Conservation (phyloP, 768 basidiomycete species). For the Galerina marginata region DNA sequence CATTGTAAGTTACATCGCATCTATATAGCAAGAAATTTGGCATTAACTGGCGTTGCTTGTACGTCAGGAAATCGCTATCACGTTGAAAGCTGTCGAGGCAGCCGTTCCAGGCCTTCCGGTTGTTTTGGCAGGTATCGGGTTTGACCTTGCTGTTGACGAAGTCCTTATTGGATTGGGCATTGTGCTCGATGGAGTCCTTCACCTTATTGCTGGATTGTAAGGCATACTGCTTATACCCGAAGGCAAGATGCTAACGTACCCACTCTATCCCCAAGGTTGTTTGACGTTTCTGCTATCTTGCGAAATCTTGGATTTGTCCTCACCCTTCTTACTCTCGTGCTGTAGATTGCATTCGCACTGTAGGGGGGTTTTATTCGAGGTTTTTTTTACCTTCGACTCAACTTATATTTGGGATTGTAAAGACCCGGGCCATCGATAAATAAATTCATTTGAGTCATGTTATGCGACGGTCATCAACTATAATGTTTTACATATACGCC, state of each 20-base stretch:
- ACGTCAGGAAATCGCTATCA: constrained; percentile 2
- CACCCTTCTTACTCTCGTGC: background rate
- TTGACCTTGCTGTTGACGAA: background rate
- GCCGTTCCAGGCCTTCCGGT: background rate
- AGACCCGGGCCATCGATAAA: too few species aligned
- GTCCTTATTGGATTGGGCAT: background rate
- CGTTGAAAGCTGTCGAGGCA: background rate
- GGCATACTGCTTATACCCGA: background rate
- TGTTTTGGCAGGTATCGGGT: constrained; percentile 6
- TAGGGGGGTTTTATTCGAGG: too few species aligned
- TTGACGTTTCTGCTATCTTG: background rate
- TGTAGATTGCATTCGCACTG: background rate
- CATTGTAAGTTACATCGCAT: background rate
- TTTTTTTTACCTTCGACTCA: too few species aligned
- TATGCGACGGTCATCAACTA: too few species aligned
- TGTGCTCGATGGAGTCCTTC: background rate
- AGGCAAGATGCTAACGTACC: background rate
- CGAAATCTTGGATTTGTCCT: background rate
- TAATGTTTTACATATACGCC: too few species aligned
- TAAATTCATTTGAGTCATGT: too few species aligned
- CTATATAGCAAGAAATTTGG: too few species aligned
- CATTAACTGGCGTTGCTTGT: background rate
- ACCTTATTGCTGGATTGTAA: constrained; percentile 5
- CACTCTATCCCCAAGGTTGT: background rate
- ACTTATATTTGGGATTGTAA: too few species aligned